Base-by-base conservation (phyloP, 2,329 filamentous ascomycete species). In the Metarhizium rileyi region DNA sequence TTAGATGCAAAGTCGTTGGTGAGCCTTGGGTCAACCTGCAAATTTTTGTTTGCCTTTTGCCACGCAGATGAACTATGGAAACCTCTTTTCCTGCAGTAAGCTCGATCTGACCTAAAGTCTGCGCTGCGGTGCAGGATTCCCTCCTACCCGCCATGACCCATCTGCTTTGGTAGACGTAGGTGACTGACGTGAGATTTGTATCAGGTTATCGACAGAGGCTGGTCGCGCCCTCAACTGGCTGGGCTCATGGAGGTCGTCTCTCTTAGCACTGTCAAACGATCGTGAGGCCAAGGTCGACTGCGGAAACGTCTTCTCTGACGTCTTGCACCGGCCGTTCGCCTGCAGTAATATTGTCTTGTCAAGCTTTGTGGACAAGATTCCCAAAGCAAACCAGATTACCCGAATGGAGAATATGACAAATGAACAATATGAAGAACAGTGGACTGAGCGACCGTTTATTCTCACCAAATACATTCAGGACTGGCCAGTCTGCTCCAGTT, bases 1-100 rank as follows among this genome's bases (percentile, higher is more conserved):
- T 73, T 96, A 43, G 84, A 90, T 59, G 71, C 78, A 45, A 59
- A 66, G 9, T 72, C 75, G 47, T 70, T 97, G 47, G 66, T 83
- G 50, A 69, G 67, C 7, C 70, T 97, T 40, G 88, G 89, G 8
- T 78, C 78, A 49, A 86, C 90, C 5, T 95, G 90, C 72, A 88
- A 83, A 64, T 90, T 87, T 48, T 70, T 97, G 16, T 91, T 90
- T 72, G 90, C 90, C 1, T 94, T 91, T 63, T 86, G 84, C 49
- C 76, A 84, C 46, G 81, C 81, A 44, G 91, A 96, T 55, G 91
- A 97, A 59, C 66, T 96, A 33, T 97, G 91, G 91, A 90, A 93
- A 66, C 68, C 82, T 18, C 67, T 95, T 20, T 94, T 91, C 60
- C 75, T 95, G 55, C 78, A 81, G 90, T 95, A 82, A 80, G 88